Conservation (phyloP, 352 stramenopile species). For the Peronosclerospora sorghi region DNA sequence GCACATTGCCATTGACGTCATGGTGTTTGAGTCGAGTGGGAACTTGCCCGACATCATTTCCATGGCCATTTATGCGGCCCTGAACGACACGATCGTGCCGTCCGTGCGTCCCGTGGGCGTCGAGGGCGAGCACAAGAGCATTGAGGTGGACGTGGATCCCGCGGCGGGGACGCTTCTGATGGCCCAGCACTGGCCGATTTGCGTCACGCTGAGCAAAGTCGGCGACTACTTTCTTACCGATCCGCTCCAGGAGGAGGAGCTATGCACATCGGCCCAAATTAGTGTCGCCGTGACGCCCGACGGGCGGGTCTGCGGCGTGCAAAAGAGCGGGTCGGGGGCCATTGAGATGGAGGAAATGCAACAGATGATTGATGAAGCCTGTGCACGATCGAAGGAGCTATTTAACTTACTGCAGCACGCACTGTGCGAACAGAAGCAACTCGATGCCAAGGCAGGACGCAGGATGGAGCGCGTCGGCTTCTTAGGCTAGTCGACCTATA, state of each 20-base stretch:
- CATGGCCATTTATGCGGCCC: slow-evolving; percentile 68
- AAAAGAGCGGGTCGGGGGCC: slow-evolving; percentile 62
- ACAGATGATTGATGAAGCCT: no score
- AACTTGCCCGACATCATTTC: slow-evolving; percentile 73
- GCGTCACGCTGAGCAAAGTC: slow-evolving; percentile 70
- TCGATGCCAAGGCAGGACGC: slow-evolving; percentile 33
- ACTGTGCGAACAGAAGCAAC: slow-evolving; percentile 35
- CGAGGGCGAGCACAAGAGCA: slow-evolving; percentile 62
- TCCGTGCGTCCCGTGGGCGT: slow-evolving; percentile 57
- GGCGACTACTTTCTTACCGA: slow-evolving; percentile 59
- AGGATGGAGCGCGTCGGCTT: slow-evolving; percentile 60
- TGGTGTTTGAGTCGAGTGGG: slow-evolving; percentile 69
- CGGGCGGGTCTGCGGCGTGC: slow-evolving; percentile 52
- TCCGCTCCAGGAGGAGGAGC: slow-evolving; percentile 60
- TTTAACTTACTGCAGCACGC: slow-evolving; percentile 46
- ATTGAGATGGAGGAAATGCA: slow-evolving; percentile 73
- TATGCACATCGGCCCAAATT: slow-evolving; percentile 63
- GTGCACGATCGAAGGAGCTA: slow-evolving; percentile 47
- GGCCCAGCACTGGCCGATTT: slow-evolving; percentile 51
- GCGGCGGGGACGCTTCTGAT: slow-evolving; percentile 58
- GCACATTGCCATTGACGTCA: slow-evolving; percentile 59
- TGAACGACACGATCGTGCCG: slow-evolving; percentile 74
- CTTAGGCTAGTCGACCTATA: slow-evolving; percentile 26
- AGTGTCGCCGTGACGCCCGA: slow-evolving; percentile 56
- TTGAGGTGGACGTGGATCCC: slow-evolving; percentile 67